Evolutionary conservation across 495 filamentous ascomycete genomes (phyloP).

Genomic region (Lepraria neglecta): DNA sequence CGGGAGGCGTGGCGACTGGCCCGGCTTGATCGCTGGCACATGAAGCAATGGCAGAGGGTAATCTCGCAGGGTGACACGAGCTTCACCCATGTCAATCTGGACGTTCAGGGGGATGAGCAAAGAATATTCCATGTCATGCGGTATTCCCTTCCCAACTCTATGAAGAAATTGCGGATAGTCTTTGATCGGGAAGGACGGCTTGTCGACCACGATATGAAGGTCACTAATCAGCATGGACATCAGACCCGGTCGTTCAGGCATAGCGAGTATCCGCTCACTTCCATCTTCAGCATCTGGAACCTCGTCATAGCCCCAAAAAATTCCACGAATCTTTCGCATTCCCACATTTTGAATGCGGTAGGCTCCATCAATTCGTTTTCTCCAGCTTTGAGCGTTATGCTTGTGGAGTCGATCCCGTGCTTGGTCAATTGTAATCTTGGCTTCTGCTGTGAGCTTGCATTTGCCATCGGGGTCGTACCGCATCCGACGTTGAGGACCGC

Average conservation of each 20-base stretch:
- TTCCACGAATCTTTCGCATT: constrained; percentile 69
- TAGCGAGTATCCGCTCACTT: constrained; percentile 75
- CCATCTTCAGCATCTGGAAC: constrained; percentile 73
- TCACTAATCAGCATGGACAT: constrained; percentile 78
- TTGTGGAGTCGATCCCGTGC: constrained; percentile 68
- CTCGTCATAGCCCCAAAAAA: constrained; percentile 81
- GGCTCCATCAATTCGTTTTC: constrained; percentile 75
- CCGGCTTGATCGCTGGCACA: constrained; percentile 72
- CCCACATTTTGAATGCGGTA: constrained; percentile 61
- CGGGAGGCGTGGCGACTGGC: constrained; percentile 72
- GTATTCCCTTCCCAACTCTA: constrained; percentile 91
- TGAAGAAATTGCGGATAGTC: constrained; percentile 79
- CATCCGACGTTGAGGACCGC: constrained; percentile 41
- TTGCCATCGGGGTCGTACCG: constrained; percentile 76
- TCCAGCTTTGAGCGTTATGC: constrained; percentile 88
- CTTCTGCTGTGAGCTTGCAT: constrained; percentile 57
- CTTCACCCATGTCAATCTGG: constrained; percentile 87
- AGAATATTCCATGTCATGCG: constrained; percentile 79
- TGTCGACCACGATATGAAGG: constrained; percentile 78
- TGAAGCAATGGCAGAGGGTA: constrained; percentile 92
- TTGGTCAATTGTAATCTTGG: constrained; percentile 63
- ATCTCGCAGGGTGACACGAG: constrained; percentile 74
- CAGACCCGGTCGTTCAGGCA: constrained; percentile 79
- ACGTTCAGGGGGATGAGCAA: constrained; percentile 86
- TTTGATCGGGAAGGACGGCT: constrained; percentile 79